Conservation (phyloP, 371 early-diverging fungal species). For the Sporodiniella umbellata region DNA sequence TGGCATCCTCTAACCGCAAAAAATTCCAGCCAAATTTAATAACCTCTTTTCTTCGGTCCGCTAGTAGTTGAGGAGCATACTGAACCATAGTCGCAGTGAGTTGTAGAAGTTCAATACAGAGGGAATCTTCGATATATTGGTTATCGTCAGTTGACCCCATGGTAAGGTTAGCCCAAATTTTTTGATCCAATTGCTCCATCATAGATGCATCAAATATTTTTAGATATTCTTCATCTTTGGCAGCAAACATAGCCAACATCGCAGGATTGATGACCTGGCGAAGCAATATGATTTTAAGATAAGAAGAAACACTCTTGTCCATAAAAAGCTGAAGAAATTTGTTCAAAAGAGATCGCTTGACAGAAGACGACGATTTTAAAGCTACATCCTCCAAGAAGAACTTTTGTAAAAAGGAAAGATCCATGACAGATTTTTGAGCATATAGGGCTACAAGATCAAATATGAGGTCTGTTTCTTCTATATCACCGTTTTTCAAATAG, state of each 20-base stretch:
- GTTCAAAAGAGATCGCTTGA: conserved; percentile 66
- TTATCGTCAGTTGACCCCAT: conserved; percentile 51
- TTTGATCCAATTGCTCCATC: conserved; percentile 63
- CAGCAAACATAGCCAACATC: conserved; percentile 59
- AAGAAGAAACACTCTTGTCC: conserved; percentile 38
- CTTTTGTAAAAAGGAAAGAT: conserved; percentile 54
- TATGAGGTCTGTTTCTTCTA: conserved; percentile 64
- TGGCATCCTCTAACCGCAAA: conserved; percentile 87
- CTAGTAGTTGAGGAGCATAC: conserved; percentile 71
- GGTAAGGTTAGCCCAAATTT: conserved; percentile 68
- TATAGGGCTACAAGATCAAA: conserved; percentile 77
- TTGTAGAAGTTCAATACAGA: conserved; percentile 89
- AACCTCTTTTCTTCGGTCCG: conserved; percentile 83
- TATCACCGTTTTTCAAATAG: conserved; percentile 51
- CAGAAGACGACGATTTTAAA: conserved; percentile 46
- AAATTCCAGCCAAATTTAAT: conserved; percentile 95
- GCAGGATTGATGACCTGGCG: conserved; percentile 79
- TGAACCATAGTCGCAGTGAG: conserved; percentile 87
- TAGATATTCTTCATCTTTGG: conserved; percentile 42
- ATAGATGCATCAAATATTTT: conserved; percentile 63
- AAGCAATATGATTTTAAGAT: conserved; percentile 64
- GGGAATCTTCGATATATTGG: conserved; percentile 63
- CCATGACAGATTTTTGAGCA: conserved; percentile 67
- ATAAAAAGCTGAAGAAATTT: conserved; percentile 65
- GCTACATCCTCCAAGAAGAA: conserved; percentile 73